Base-by-base conservation (phyloP, 2,329 filamentous ascomycete species). In the Emmonsia crescens region DNA sequence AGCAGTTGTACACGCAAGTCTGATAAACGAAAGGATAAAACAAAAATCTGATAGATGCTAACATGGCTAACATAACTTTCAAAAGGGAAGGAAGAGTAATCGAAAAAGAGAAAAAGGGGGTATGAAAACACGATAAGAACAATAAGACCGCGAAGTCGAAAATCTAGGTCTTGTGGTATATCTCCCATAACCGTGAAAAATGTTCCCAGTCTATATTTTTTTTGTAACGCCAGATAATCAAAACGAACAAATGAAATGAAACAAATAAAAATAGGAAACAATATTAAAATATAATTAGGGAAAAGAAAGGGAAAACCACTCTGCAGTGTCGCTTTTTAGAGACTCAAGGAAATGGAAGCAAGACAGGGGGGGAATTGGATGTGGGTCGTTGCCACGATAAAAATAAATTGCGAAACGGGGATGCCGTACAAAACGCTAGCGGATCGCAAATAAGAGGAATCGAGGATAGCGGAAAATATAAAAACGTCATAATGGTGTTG, bases 111-210 rank as follows among this genome's bases (percentile, higher is more conserved):
- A 59, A 56, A 27, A 29, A 24, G 33, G 21, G 24, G 29, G 54
- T 40, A 52, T 49, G 31, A 61, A 57, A 64, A 64, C 57, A 40
- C 55, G 58, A 52, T 33, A 54, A 49, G 48, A 62, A 51, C 21
- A 36, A 48, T 54, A 52, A 38, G 55, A 62, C 56, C 52, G 61
- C 58, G 63, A 60, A 64, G 61, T 64, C 59, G 40, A 42, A 59
- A 60, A 46, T 52, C 48, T 62, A 68, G 66, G 66, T 70, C 67
- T 70, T 60, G 59, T 67, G 58, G 62, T 64, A 67, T 62, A 66
- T 63, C 63, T 66, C 65, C 62, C 64, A 46, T 62, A 64, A 60
- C 65, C 62, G 54, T 57, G 42, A 55, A 38, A 31, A 31, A 29
- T 5, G 42, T 27, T 24, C 42, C 59, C 60, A 24, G 42, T 58